These are phyloP conservation scores for Neurospora africana DNA, from an alignment of 495 filamentous ascomycete genomes.

Conservation along the genomic window DNA sequence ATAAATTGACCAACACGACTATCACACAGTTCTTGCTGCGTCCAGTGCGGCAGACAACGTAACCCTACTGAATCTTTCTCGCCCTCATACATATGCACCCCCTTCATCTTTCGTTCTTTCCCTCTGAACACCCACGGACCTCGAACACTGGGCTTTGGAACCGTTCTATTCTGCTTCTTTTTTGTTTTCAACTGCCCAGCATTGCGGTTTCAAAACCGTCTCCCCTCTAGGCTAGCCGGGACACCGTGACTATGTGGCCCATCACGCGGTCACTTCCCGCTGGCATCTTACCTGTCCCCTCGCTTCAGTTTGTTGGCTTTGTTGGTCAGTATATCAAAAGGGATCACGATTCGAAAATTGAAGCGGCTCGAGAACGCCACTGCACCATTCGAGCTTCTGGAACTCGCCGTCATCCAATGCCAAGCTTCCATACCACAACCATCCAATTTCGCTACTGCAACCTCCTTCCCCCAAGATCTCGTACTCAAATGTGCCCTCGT, in stretches of 20 bases:
- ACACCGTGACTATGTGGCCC: neutral
- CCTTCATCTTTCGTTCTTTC: neutral
- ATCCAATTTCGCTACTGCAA: neutral
- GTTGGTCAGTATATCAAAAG: neutral
- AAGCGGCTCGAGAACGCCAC: neutral
- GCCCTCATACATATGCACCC: neutral
- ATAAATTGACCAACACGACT: neutral
- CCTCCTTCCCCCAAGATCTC: neutral
- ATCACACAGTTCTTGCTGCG: neutral
- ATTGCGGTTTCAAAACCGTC: neutral
- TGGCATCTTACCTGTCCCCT: neutral
- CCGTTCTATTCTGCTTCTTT: neutral
- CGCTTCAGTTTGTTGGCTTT: neutral
- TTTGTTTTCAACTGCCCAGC: neutral
- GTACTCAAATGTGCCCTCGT: neutral
- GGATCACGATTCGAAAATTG: neutral
- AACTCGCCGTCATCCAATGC: neutral
- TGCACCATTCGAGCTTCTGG: neutral
- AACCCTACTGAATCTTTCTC: neutral
- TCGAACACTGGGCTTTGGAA: neutral
- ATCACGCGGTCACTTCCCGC: neutral
- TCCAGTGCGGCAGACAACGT: neutral
- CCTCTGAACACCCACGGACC: neutral
- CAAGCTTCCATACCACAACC: neutral
- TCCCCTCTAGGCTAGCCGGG: neutral